These are phyloP conservation scores for Plenodomus lindquistii DNA, from an alignment of 2,329 filamentous ascomycete species.

Conservation along the genomic window DNA sequence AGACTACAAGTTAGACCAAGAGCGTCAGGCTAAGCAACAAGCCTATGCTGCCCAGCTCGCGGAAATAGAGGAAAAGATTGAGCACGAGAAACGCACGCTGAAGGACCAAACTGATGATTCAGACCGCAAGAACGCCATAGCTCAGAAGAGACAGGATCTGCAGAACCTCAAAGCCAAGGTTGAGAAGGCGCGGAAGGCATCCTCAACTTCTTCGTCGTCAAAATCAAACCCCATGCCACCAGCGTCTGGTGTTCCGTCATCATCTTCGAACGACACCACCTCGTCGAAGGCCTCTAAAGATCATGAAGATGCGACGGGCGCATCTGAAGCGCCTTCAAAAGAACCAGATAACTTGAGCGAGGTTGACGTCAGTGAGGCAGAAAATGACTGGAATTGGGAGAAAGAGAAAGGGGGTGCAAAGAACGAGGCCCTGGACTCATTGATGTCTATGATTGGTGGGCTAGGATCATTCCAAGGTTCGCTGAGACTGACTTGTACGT, in stretches of 20 bases:
- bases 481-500: not conserved
- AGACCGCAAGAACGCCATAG: slow-evolving; percentile 50
- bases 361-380: slow-evolving; percentile 31
- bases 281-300: not conserved
- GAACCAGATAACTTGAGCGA: slow-evolving; percentile 1
- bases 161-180: slow-evolving; percentile 39
- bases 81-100: slow-evolving; percentile 50
- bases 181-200: slow-evolving; percentile 1
- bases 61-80: slow-evolving; percentile 59
- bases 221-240: not conserved
- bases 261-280: not conserved
- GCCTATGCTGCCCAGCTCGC: slow-evolving; percentile 53
- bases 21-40: slow-evolving; percentile 50
- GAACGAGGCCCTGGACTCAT: slow-evolving; percentile 60
- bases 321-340: not conserved
- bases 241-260: not conserved
- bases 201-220: not conserved
- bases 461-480: not conserved
- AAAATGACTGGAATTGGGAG: slow-evolving; percentile 64
- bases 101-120: slow-evolving; percentile 53
- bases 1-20: slow-evolving; percentile 57
- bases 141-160: slow-evolving; percentile 55
- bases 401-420: slow-evolving; percentile 58
- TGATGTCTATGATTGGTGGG: slow-evolving; percentile 71
- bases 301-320: not conserved